Base-by-base conservation (phyloP, 164 flowering plant genomes). In the Aristolochia contorta region DNA sequence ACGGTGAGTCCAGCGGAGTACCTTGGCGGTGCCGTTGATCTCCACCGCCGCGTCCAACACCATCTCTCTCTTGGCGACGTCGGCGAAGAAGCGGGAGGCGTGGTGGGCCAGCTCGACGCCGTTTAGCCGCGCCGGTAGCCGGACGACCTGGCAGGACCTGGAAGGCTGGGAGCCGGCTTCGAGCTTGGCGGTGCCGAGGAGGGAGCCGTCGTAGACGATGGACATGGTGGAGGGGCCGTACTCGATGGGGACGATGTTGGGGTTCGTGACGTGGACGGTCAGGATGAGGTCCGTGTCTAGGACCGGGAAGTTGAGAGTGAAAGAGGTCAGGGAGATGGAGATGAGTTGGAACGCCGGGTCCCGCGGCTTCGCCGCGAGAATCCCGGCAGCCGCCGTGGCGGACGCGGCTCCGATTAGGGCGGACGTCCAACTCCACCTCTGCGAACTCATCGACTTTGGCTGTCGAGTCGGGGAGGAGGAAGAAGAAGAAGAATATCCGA, bases 231-330 rank as follows among this genome's bases (percentile, higher is more conserved):
- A 72, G 48, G 93, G 71, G 58, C 85, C 71, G 86, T 87, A 92
- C 23, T 69, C 55, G 77, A 84, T 64, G 68, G 90, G 77, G 5
- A 71, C 80, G 70, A 79, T 57, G 87, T 92, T 92, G 51, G 98
- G 96, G 80, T 89, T 92, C 65, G 83, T 76, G 74, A 80, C 84
- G 81, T 89, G 96, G 60, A 92, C 89, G 78, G 88, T 85, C 47
- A 92, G 87, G 77, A 77, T 65, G 9, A 87, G 69, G 57, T 87
- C 94, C 23, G 82, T 68, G 81, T 89, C 97, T 23, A 86, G 65
- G 57, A 64, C 63, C 2, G 89, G 91, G 69, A 84, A 59, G 57
- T 79, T 78, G 77, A 89, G 77, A 63, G 77, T 73, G 76, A 89
- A 72, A 65, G 89, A 79, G 19, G 82, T 77, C 61, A 90, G 75